Conservation (phyloP, 495 filamentous ascomycete species). For the Massariosphaeria phaeospora region DNA sequence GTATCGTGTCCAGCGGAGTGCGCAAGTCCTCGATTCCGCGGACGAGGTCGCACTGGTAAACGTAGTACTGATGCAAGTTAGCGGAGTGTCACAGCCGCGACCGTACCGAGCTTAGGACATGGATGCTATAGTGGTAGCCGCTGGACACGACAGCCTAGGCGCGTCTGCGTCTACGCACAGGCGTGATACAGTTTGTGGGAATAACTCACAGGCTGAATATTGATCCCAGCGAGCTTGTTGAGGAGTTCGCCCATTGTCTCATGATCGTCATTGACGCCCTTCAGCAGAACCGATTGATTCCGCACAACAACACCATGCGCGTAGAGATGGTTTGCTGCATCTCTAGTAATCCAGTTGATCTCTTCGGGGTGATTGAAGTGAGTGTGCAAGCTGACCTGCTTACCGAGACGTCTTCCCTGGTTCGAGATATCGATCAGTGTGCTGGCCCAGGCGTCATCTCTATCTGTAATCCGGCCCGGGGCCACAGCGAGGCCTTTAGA, state of each 20-base stretch:
- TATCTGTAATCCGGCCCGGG: constrained; percentile 49
- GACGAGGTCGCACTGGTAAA: constrained; percentile 59
- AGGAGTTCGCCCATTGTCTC: constrained; percentile 51
- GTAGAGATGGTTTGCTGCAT: constrained; percentile 48
- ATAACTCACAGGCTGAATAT: constrained; percentile 50
- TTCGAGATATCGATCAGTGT: constrained; percentile 48
- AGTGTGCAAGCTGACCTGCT: constrained; percentile 56
- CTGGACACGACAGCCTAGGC: not conserved
- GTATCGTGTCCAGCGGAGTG: constrained; percentile 53
- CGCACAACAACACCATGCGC: constrained; percentile 47
- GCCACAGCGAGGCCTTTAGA: constrained; percentile 56
- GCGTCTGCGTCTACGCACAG: not conserved
- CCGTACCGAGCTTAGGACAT: not conserved
- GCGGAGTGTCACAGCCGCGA: not conserved
- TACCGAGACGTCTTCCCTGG: constrained; percentile 47
- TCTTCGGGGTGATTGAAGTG: constrained; percentile 60
- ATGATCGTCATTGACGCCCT: constrained; percentile 52
- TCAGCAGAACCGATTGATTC: constrained; percentile 48
- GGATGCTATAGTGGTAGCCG: not conserved
- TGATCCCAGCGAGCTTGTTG: constrained; percentile 49
- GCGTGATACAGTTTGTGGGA: not conserved
- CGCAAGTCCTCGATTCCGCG: constrained; percentile 55
- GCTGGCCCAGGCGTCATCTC: constrained; percentile 49
- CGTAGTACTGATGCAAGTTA: constrained; percentile 45
- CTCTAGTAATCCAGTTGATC: constrained; percentile 54